Evolutionary conservation across 805 yeast species (phyloP).

Genomic region (Candida cerambycidarum): DNA sequence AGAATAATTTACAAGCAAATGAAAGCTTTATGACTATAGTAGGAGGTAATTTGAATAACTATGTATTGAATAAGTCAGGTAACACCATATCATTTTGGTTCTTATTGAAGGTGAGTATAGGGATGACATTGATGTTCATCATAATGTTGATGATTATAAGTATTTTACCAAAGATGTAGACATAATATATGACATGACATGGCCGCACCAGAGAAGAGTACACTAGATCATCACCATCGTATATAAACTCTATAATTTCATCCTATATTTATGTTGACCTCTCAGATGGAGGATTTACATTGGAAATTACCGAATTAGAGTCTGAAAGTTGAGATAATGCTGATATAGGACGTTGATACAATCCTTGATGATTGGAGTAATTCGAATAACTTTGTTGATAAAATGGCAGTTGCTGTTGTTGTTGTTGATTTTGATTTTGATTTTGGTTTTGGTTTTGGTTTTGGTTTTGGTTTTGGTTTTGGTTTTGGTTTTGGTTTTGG

Average conservation of each 20-base stretch:
- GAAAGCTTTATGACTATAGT: constrained; percentile 29
- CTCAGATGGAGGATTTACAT: constrained; percentile 6
- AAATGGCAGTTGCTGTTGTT: neutral
- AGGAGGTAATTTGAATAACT: constrained; percentile 37
- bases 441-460: constrained; percentile 9
- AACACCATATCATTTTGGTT: constrained; percentile 41
- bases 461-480: constrained; percentile 31
- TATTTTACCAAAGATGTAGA: constrained; percentile 35
- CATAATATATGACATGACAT: neutral
- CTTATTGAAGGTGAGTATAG: constrained; percentile 30
- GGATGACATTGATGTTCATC: constrained; percentile 24
- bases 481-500: constrained; percentile 17
- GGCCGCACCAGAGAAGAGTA: no score
- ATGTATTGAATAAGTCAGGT: constrained; percentile 39
- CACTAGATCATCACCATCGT: no score
- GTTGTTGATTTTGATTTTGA: no score
- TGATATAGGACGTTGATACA: constrained; percentile 1
- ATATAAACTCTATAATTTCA: neutral
- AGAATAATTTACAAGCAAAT: constrained; percentile 34
- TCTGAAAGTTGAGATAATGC: constrained; percentile 7
- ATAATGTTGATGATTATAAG: constrained; percentile 33
- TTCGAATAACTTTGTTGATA: constrained; percentile 1
- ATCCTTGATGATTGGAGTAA: neutral
- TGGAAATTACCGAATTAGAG: constrained; percentile 6
- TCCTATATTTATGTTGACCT: constrained; percentile 2